A percentile compares a stretch with the other conserved stretches of the same genome.
phyloP scores from a whole-genome alignment of 768 basidiomycete species.

The Xerocomellus intermedius region DNA sequence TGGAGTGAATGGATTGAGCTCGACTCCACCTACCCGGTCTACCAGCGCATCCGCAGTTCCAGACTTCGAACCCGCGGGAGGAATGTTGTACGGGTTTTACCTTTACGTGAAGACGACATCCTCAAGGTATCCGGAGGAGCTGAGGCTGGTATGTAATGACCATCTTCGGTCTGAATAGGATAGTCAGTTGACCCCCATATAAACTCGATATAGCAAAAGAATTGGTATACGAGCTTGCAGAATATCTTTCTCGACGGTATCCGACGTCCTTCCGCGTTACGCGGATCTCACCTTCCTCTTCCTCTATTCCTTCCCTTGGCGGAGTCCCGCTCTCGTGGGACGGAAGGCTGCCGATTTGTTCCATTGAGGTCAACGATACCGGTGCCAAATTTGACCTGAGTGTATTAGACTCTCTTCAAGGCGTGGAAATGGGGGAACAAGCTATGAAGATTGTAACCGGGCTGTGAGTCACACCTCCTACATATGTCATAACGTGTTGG shows the following conservation, averaged over 20 bases:
- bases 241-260: constrained; percentile 63
- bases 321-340: constrained; percentile 36
- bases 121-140: constrained; percentile 30
- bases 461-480: constrained; percentile 44
- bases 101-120: constrained; percentile 40
- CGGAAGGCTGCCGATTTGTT: constrained; percentile 48
- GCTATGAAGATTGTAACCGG: constrained; percentile 63
- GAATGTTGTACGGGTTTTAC: constrained; percentile 47
- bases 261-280: constrained; percentile 53
- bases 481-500: not conserved
- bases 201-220: constrained; percentile 51
- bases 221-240: constrained; percentile 64
- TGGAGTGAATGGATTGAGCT: constrained; percentile 77
- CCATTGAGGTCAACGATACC: constrained; percentile 50
- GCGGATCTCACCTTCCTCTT: constrained; percentile 30
- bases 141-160: constrained; percentile 25
- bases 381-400: constrained; percentile 51
- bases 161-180: not conserved
- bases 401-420: constrained; percentile 18
- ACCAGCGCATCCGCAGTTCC: constrained; percentile 54
- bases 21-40: constrained; percentile 53
- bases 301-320: constrained; percentile 16
- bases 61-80: constrained; percentile 52
- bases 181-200: not conserved
- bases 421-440: constrained; percentile 37